Evolutionary conservation across 192 early-diverging fungal species (phyloP), one percentile per base, ranked within the genome.

Genomic region (Linnemannia exigua): DNA sequence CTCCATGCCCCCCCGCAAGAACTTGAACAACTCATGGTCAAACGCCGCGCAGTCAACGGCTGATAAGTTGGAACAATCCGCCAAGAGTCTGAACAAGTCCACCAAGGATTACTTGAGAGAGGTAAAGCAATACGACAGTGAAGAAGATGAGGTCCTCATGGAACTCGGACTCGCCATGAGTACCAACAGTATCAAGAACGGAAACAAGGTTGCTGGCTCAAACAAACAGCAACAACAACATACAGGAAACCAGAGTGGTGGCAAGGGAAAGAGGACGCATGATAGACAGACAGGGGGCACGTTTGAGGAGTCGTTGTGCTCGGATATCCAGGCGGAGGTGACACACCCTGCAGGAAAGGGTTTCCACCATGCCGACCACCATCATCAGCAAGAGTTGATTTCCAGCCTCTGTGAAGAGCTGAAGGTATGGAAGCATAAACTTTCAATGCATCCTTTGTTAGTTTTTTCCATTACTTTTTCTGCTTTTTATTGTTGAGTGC

Each of bases 101-200:
- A 35, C 71, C 19, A 74, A 85, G 72, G 74, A 85, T 63, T 79
- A 85, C 75, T 31, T 85, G 7, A 50, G 72, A 16, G 83, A 85
- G 83, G 83, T 85, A 85, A 85, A 85, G 46, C 72, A 72, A 75
- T 85, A 75, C 41, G 77, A 79, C 25, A 61, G 17, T 35, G 73
- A 52, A 22, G 83, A 85, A 35, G 83, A 85, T 75, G 76, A 79
- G 9, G 61, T 85, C 25, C 19, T 79, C 31, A 85, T 66, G 77
- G 54, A 85, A 0, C 33, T 85, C 46, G 77, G 83, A 1, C 67
- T 85, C 17, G 82, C 82, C 8, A 75, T 79, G 69, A 76, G 67
- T 41, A 68, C 48, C 48, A 70, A 50, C 9, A 35, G 31, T 44
- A 12, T 31, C 69, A 67, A 70, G 33, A 6, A 47, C 8, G 0